These are phyloP conservation scores for Solidago caesia DNA, from an alignment of 129 eudicot genomes.

Conservation along the genomic window DNA sequence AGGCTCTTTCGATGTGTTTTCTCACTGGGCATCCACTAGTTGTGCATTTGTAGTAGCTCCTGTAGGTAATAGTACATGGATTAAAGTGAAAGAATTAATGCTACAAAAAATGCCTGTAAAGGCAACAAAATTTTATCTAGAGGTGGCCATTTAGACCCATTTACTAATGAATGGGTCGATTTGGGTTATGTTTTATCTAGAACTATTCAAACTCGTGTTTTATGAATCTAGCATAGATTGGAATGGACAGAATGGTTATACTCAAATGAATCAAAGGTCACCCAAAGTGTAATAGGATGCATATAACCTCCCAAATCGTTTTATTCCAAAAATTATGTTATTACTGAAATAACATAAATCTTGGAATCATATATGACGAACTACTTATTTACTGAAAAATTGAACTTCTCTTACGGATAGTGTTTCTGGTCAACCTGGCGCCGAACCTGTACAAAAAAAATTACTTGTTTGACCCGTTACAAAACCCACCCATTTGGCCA, in stretches of 20 bases:
- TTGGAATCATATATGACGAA: too few species aligned
- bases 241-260: not conserved
- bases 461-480: not conserved
- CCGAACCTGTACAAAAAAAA: not conserved
- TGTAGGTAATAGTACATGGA: constrained; percentile 18
- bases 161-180: not conserved
- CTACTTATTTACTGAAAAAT: too few species aligned
- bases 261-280: not conserved
- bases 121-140: not conserved
- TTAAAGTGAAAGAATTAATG: not conserved
- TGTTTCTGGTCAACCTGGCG: not conserved
- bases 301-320: not conserved
- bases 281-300: too few species aligned
- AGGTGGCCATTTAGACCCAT: not conserved
- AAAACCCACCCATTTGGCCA: not conserved
- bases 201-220: not conserved
- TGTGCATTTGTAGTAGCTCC: constrained; percentile 86
- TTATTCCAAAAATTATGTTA: not conserved
- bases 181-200: constrained; percentile 1
- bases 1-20: constrained; percentile 75
- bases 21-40: constrained; percentile 64
- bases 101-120: not conserved
- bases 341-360: too few species aligned
- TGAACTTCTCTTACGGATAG: too few species aligned
- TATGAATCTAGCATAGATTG: not conserved